These are phyloP conservation scores for Volutella citrinella DNA, from an alignment of 2,329 filamentous ascomycete species.

Conservation along the genomic window DNA sequence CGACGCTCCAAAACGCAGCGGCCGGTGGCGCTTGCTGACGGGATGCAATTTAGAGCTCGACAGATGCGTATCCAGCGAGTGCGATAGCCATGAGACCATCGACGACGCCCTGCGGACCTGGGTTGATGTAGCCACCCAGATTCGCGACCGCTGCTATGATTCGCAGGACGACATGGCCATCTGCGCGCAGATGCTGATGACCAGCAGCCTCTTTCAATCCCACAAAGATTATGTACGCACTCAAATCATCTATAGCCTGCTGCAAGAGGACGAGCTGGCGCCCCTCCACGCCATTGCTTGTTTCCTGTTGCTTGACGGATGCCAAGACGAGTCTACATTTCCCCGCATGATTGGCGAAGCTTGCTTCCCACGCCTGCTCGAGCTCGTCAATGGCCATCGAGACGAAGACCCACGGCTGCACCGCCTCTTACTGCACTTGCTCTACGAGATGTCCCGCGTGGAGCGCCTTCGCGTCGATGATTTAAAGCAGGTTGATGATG, in stretches of 20 bases:
- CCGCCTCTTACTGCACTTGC: conserved; percentile 76
- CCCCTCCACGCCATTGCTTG: conserved; percentile 80
- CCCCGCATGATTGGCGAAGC: conserved; percentile 84
- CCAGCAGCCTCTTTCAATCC: conserved; percentile 68
- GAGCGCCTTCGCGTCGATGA: conserved; percentile 77
- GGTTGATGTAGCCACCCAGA: conserved; percentile 72
- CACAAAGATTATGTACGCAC: conserved; percentile 85
- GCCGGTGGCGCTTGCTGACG: too few species aligned
- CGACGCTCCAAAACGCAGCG: too few species aligned
- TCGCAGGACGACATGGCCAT: conserved; percentile 76
- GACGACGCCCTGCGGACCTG: conserved; percentile 85
- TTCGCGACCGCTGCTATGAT: conserved; percentile 71
- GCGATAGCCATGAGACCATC: conserved; percentile 57
- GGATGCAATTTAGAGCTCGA: conserved; percentile 48
- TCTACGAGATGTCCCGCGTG: conserved; percentile 96
- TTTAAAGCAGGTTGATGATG: conserved; percentile 72
- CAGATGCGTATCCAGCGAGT: conserved; percentile 43
- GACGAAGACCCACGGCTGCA: conserved; percentile 71
- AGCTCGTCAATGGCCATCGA: conserved; percentile 68
- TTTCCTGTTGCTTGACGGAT: conserved; percentile 84
- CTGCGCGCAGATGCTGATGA: conserved; percentile 76
- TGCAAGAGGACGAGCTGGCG: conserved; percentile 81
- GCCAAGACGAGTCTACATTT: conserved; percentile 72
- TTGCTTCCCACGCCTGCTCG: conserved; percentile 78
- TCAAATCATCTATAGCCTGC: conserved; percentile 87